Base-by-base conservation (phyloP, 148 eudicot species). In the Tetragonia tetragonoides region DNA sequence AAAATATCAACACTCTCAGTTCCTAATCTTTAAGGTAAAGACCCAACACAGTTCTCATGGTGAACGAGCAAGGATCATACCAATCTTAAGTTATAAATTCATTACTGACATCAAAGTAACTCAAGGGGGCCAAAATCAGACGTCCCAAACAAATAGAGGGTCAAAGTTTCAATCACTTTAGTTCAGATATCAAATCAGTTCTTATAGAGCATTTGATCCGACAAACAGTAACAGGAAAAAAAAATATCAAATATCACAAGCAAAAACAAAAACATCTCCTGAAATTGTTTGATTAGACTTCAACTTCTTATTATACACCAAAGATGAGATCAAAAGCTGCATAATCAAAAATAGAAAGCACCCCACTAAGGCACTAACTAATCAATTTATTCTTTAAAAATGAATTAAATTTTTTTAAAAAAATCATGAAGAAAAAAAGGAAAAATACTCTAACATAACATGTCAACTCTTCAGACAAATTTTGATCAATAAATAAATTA, bases 241-340 rank as follows among this genome's bases (percentile, higher is more conserved):
- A 41, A 42, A 72, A 76, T 24, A 77, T 72, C 77, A 81, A 81
- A 70, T 47, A 71, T 49, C 10, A 47, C 15, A 47, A 47, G n/a
- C 57, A 54, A 70, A 49, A 34, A 68, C n/a, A 4, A 5, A 2
- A 20, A 18, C 5, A 7, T 4, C 7, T 7, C 10, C 24, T 10
- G 3, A 63, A 63, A 3, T 23, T 6, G 12, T 9, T 23, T 18
- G 39, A 21, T 9, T 16, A 21, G 20, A 38, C 16, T 4, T 38
- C 28, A 12, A 34, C 24, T 2, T 12, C 6, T 34, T 23, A 34
- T 37, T 10, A 24, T n/a, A 14, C 5, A 38, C 42, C 46, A 39
- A n/a, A 6, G 16, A 40, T 21, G n/a, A 68, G 59, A 54, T 76
- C 63, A 41, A 67, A 77, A 68, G 34, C 38, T 77, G 53, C 54